phyloP scores from a whole-genome alignment of 495 filamentous ascomycete species.

The Margaritispora aquatica region DNA sequence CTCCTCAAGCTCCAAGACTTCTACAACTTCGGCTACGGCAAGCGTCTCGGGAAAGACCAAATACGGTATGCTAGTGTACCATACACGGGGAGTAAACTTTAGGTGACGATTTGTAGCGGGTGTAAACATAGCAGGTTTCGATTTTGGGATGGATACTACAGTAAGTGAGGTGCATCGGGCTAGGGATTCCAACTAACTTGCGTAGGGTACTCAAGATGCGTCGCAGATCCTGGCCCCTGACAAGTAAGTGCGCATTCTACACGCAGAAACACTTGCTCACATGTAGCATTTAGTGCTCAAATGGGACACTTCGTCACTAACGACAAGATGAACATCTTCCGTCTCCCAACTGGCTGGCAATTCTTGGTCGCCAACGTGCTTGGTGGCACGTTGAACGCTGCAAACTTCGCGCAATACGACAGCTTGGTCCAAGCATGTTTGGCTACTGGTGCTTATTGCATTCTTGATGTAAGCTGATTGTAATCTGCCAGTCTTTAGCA shows the following conservation, averaged over 20 bases:
- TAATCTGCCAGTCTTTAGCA: too few relatives aligned
- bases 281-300: slow-evolving; percentile 36
- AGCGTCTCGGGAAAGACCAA: not conserved
- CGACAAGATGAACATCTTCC: slow-evolving; percentile 49
- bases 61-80: not conserved
- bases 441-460: slow-evolving; percentile 44
- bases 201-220: too few relatives aligned
- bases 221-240: too few relatives aligned
- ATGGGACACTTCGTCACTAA: slow-evolving; percentile 49
- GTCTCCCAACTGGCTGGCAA: slow-evolving; percentile 45
- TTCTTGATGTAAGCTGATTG: slow-evolving; percentile 53
- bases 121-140: slow-evolving; percentile 35
- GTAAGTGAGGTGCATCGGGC: slow-evolving; percentile 14
- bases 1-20: too few relatives aligned
- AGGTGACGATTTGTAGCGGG: not conserved
- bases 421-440: slow-evolving; percentile 49
- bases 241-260: too few relatives aligned
- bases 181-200: slow-evolving; percentile 25
- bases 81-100: too few relatives aligned
- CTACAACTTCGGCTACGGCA: too few relatives aligned
- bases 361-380: slow-evolving; percentile 46
- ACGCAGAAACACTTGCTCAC: too few relatives aligned
- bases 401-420: not conserved
- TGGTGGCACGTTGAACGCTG: too few relatives aligned
- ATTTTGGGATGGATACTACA: slow-evolving; percentile 44